Evolutionary conservation across 352 stramenopile genomes (phyloP).

Genomic region (Phytophthora citricola): DNA sequence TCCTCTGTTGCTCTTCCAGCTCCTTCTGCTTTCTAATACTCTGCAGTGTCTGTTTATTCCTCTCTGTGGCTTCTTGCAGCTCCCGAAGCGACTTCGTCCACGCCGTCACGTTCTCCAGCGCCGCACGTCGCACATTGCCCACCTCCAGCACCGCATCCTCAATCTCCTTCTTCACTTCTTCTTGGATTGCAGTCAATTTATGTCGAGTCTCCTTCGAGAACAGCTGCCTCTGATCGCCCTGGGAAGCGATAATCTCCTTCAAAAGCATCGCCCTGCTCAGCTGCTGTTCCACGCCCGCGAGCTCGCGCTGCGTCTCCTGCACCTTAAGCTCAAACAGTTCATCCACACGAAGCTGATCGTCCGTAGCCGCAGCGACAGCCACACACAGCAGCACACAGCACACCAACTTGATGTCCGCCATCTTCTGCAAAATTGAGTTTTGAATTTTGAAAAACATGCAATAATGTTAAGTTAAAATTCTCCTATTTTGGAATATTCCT

Average conservation of each 20-base stretch:
- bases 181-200: slow-evolving; percentile 16
- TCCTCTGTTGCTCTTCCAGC: slow-evolving; percentile 7
- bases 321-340: slow-evolving; percentile 1
- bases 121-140: background rate
- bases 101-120: slow-evolving; percentile 23
- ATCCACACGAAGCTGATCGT: slow-evolving; percentile 2
- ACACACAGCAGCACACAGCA: slow-evolving; percentile 14
- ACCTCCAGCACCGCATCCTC: slow-evolving; percentile 18
- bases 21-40: slow-evolving; percentile 11
- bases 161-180: slow-evolving; percentile 25
- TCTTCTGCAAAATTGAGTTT: background rate
- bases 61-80: slow-evolving; percentile 24
- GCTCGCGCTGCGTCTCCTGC: slow-evolving; percentile 22
- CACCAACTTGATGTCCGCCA: background rate
- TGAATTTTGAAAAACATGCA: background rate
- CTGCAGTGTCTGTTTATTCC: slow-evolving; percentile 21
- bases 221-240: too few relatives aligned
- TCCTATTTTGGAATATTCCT: background rate
- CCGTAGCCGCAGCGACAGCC: background rate
- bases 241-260: too few relatives aligned
- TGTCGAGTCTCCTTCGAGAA: slow-evolving; percentile 27
- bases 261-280: slow-evolving; percentile 22
- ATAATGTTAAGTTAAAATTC: background rate
- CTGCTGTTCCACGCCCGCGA: slow-evolving; percentile 28
- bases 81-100: slow-evolving; percentile 31